phyloP scores from a whole-genome alignment of 495 filamentous ascomycete species.

The Niebla homalea region DNA sequence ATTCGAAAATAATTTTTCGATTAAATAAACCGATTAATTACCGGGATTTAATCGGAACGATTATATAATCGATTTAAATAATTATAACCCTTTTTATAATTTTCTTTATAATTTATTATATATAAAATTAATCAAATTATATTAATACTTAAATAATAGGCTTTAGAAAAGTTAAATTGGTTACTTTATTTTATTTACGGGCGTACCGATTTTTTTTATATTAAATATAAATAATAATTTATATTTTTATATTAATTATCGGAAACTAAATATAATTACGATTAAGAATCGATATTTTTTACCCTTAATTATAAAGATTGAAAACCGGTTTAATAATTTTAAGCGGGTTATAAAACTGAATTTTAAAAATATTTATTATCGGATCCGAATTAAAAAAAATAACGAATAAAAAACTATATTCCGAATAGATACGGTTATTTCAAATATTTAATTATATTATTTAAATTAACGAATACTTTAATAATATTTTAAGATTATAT shows the following conservation, averaged over 20 bases:
- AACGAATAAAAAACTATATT: no score
- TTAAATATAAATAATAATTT: conserved; percentile 5
- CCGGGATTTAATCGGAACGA: not conserved
- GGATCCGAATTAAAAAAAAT: conserved; percentile 4
- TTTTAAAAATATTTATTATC: conserved; percentile 3
- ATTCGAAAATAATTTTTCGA: not conserved
- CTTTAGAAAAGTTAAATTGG: conserved; percentile 1
- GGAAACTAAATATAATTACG: conserved; percentile 3
- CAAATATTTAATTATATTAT: conserved; percentile 10
- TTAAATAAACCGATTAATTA: not conserved
- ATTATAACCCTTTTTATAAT: no score
- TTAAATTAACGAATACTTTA: conserved; percentile 4
- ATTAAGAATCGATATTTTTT: conserved; percentile 7
- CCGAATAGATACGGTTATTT: conserved; percentile 6
- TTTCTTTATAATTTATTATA: not conserved
- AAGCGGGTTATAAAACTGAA: conserved; percentile 8
- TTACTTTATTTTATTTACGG: not conserved
- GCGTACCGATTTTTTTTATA: no score
- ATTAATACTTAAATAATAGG: conserved; percentile 2
- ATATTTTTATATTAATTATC: not conserved
- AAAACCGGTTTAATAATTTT: not conserved
- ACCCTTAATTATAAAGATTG: conserved; percentile 2
- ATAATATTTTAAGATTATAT: conserved; percentile 4
- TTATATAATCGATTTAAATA: conserved; percentile 2
- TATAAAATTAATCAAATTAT: not conserved